phyloP scores from a whole-genome alignment of 2,329 filamentous ascomycete species.

The Aspergillus chevalieri region DNA sequence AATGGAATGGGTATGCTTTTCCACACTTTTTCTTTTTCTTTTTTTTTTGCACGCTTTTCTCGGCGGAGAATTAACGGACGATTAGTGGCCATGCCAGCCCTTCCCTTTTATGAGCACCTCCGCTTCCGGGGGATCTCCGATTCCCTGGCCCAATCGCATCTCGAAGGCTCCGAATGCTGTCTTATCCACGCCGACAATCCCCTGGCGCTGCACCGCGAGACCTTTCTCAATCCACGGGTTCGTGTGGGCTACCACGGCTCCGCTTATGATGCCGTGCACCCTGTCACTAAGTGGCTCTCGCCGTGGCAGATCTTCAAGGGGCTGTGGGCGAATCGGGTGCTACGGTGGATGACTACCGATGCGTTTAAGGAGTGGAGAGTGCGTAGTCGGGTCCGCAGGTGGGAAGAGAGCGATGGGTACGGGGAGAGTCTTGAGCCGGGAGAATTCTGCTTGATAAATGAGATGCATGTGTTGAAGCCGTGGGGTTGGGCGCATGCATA shows the following conservation, averaged over 20 bases:
- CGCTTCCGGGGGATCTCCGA: slow-evolving; percentile 49
- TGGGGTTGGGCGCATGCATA: slow-evolving; percentile 11
- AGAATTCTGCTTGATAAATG: slow-evolving; percentile 51
- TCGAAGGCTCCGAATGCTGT: slow-evolving; percentile 54
- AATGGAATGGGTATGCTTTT: slow-evolving; percentile 50
- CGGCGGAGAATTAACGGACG: neutral
- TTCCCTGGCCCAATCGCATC: slow-evolving; percentile 50
- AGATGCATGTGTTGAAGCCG: slow-evolving; percentile 29
- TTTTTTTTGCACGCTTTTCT: slow-evolving; percentile 1
- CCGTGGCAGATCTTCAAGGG: neutral
- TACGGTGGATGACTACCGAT: neutral
- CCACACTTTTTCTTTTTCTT: neutral
- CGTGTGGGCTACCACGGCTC: slow-evolving; percentile 57
- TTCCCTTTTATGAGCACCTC: slow-evolving; percentile 29
- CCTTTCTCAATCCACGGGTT: slow-evolving; percentile 65
- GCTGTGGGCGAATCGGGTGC: neutral
- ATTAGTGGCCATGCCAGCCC: neutral
- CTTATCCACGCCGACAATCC: slow-evolving; percentile 66
- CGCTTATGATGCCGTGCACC: slow-evolving; percentile 46
- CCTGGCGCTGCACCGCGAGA: slow-evolving; percentile 42
- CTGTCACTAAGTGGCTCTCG: neutral
- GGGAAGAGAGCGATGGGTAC: slow-evolving; percentile 3
- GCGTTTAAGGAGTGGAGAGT: neutral
- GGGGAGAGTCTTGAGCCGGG: slow-evolving; percentile 36
- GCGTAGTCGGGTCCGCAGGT: neutral